Evolutionary conservation across 2,329 filamentous ascomycete genomes (phyloP), one percentile per base, ranked within the genome.

Genomic region (Ampelomyces quisqualis): DNA sequence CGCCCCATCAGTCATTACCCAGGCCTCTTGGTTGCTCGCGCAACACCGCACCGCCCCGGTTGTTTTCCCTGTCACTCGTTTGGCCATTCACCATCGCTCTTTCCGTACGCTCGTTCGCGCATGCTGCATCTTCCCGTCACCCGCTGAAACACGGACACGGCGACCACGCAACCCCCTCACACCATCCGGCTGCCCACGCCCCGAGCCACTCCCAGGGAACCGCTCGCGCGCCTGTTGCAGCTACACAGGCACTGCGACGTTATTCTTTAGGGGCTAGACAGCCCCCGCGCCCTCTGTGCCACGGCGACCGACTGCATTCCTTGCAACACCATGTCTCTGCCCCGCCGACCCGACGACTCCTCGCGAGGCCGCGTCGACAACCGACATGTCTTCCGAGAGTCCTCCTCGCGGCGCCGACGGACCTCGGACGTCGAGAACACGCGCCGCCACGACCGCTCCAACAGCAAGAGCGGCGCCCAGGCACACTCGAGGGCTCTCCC

Each of bases 341-440:
- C 77, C 43, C 76, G 73, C 55, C 77, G 85, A 67, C 85, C 86
- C 43, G 81, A 82, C 61, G 78, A 78, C 54, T 77, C 74, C 41
- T 77, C 78, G 54, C 77, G 82, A 48, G 76, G 85, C 7, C 15
- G 27, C 54, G 78, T 53, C 19, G 58, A 60, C 40, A 46, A 65
- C 41, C 57, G 61, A 35, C 58, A 74, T 59, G 73, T 79, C 43
- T 88, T 87, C 68, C 79, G 84, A 56, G 81, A 83, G 51, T 84
- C 85, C 29, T 78, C 81, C 53, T 55, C 48, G 73, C 82, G 31
- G 81, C 79, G 42, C 60, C 65, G 29, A 68, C 72, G 51, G 41
- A 80, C 81, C 33, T 77, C 78, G 42, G 88, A 94, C 63, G 73
- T 87, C 58, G 89, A 95, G 65, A 67, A 57, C 44, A 74, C 82